Percentiles rank a stretch among this genome's conserved stretches.
Conservation (phyloP, 768 basidiomycete genomes). For the Polyporus arcularius region DNA sequence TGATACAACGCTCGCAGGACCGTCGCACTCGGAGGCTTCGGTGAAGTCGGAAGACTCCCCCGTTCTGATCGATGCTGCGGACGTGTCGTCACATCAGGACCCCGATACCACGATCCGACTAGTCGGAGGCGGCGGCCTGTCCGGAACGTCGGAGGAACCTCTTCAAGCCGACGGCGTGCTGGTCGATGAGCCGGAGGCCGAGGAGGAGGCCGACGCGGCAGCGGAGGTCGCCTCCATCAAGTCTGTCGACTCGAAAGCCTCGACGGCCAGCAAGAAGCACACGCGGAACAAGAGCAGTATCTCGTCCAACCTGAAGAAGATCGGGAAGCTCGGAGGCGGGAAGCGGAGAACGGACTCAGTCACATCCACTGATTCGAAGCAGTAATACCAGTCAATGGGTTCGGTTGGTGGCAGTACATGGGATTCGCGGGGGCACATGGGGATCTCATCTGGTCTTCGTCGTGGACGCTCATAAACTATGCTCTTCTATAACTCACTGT, state of each 20-base stretch:
- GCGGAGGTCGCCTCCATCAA: conserved; percentile 31
- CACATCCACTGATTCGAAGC: conserved; percentile 46
- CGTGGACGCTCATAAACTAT: conserved; percentile 23
- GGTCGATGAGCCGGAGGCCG: conserved; percentile 39
- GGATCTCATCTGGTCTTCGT: background rate
- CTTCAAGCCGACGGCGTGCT: conserved; percentile 33
- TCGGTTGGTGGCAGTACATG: conserved; percentile 6
- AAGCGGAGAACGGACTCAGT: conserved; percentile 55
- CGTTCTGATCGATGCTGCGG: conserved; percentile 24
- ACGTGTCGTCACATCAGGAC: conserved; percentile 12
- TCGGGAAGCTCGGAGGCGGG: conserved; percentile 42
- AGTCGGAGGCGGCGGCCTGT: conserved; percentile 55
- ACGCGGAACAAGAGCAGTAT: conserved; percentile 58
- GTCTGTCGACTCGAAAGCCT: conserved; percentile 37
- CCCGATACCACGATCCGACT: conserved; percentile 54
- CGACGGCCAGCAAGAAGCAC: conserved; percentile 37
- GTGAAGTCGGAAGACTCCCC: conserved; percentile 24
- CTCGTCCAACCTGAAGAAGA: conserved; percentile 55
- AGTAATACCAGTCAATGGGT: conserved; percentile 13
- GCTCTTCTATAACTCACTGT: conserved; percentile 18
- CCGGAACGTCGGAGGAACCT: conserved; percentile 39
- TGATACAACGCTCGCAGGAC: conserved; percentile 8
- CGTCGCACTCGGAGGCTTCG: background rate
- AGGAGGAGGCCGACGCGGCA: conserved; percentile 5
- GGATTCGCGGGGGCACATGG: conserved; percentile 7